Evolutionary conservation across 139 green algal species (phyloP).

Genomic region (Chlamydomonas incerta): DNA sequence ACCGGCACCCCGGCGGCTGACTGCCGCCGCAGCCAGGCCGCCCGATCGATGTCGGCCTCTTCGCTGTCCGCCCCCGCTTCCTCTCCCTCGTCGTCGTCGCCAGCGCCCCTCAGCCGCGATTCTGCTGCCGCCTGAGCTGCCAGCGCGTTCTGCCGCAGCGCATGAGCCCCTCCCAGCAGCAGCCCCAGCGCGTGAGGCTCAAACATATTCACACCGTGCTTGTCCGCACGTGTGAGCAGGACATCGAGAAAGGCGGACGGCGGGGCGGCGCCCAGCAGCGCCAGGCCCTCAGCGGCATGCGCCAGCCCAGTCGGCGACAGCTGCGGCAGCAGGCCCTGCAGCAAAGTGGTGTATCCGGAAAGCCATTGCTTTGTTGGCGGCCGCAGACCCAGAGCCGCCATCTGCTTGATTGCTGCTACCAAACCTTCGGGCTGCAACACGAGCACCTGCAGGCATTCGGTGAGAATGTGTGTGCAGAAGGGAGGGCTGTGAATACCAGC

Average conservation of each 20-base stretch:
- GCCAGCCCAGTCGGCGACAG: background rate
- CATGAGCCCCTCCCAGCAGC: constrained; percentile 17
- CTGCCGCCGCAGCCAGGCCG: background rate
- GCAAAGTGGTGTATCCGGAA: background rate
- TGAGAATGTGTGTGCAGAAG: too few relatives aligned
- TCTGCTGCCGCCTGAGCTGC: too few relatives aligned
- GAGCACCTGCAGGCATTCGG: too few relatives aligned
- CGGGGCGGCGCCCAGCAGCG: constrained; percentile 1
- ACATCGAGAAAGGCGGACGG: background rate
- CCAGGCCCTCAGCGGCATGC: background rate
- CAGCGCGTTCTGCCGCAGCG: background rate
- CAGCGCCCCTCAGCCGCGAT: background rate
- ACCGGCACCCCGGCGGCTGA: background rate
- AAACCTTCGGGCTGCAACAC: background rate
- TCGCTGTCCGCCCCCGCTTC: too few relatives aligned
- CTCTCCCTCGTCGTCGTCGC: background rate
- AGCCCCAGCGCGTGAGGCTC: background rate
- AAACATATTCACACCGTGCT: background rate
- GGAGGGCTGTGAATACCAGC: too few relatives aligned
- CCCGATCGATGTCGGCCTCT: too few relatives aligned
- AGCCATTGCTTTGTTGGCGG: background rate
- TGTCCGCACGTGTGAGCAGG: background rate
- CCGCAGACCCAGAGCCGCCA: background rate
- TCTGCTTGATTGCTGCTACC: background rate
- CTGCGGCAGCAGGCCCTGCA: background rate